These are phyloP conservation scores for Claviceps monticola DNA, from an alignment of 2,329 filamentous ascomycete genomes.

Conservation along the genomic window DNA sequence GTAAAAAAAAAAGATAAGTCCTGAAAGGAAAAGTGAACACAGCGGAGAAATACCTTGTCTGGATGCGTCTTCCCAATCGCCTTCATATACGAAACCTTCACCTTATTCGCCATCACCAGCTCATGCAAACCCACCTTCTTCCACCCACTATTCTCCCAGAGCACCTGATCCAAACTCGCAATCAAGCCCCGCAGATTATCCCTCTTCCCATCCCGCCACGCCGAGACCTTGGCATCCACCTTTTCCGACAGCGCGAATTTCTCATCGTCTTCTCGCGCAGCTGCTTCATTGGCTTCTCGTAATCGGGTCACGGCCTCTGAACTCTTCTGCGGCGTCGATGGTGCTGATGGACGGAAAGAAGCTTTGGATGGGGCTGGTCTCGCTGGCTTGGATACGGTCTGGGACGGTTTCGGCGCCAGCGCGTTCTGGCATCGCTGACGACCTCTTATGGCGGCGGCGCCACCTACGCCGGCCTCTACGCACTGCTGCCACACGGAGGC, in stretches of 20 bases:
- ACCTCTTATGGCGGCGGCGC: slow-evolving; percentile 68
- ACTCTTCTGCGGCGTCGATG: slow-evolving; percentile 31
- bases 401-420: slow-evolving; percentile 51
- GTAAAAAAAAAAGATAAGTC: no score
- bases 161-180: slow-evolving; percentile 71
- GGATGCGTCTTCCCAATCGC: slow-evolving; percentile 97
- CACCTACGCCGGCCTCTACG: slow-evolving; percentile 77
- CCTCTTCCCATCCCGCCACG: slow-evolving; percentile 83
- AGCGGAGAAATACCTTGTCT: slow-evolving; percentile 60
- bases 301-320: slow-evolving; percentile 72
- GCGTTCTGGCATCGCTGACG: slow-evolving; percentile 83
- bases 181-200: slow-evolving; percentile 84
- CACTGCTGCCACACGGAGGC: slow-evolving; percentile 66
- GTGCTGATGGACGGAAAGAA: slow-evolving; percentile 22
- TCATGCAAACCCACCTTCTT: slow-evolving; percentile 94
- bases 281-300: slow-evolving; percentile 70
- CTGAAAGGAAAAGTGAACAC: no score
- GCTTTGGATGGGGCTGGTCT: slow-evolving; percentile 26
- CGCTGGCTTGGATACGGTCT: slow-evolving; percentile 18
- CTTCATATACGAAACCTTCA: slow-evolving; percentile 98
- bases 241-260: slow-evolving; percentile 79
- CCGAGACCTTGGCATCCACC: slow-evolving; percentile 63
- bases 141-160: slow-evolving; percentile 90
- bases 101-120: slow-evolving; percentile 81
- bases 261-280: slow-evolving; percentile 79